Evolutionary conservation across 1,284 basidiomycete genomes (phyloP), one percentile per base, ranked within the genome.

Genomic region (Fomitopsis palustris): DNA sequence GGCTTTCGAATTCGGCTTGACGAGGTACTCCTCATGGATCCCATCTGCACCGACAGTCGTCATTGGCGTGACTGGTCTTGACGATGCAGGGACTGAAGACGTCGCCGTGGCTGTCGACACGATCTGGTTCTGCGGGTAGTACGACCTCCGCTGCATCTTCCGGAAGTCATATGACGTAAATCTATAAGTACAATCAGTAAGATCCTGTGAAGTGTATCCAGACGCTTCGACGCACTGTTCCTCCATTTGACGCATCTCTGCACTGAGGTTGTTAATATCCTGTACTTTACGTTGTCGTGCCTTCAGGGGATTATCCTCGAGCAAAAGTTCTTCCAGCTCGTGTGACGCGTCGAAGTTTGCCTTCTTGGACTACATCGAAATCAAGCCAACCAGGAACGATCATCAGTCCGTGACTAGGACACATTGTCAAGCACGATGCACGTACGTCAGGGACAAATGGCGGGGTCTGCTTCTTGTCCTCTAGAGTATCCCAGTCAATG

Each of bases 321-420:
- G 77, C 37, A 99, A 74, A 41, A 99, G 78, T 76, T 99, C 96
- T 71, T 99, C 96, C 35, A 99, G 77, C 75, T 99, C 96, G 72
- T 98, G 96, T 16, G 96, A 97, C n/a, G 96, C 96, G 71, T 99
- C 96, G 72, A 98, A 99, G 74, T 99, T 98, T 21, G 96, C 95
- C 74, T 96, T 96, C 77, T 98, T 98, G 23, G 89, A 88, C 94
- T 97, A 72, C 51, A 58, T 41, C 59, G 4, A 33, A 41, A 58
- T 41, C 59, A 5, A 33, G 42, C 25, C 43, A 56, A 37, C 33
- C 41, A 58, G 47, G 45, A 38, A 52, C 42, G 29, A 35, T 60
- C 55, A 35, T 60, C 55, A 54, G 56, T 35, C 27, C 43, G 56
- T 27, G 19, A 31, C 52, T 23, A 55, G 27, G 49, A 53, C 37